These are phyloP conservation scores for Zizania latifolia DNA, from an alignment of 176 grass and related monocot species.

Conservation along the genomic window DNA sequence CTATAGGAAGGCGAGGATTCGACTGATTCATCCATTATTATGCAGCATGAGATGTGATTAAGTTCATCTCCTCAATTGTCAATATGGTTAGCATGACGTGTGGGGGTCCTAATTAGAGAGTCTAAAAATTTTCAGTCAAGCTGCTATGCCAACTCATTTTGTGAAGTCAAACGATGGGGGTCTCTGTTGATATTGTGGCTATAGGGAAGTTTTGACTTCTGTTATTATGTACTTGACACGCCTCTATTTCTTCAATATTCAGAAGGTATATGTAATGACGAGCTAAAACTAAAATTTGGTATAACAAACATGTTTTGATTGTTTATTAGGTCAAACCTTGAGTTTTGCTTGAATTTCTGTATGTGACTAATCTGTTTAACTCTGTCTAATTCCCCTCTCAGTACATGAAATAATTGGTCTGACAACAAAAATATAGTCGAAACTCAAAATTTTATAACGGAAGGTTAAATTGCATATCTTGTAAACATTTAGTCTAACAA, in stretches of 20 bases:
- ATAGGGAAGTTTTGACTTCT: conserved; percentile 17
- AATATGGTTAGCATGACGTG: background rate
- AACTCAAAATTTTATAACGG: background rate
- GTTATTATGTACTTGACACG: background rate
- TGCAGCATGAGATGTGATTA: background rate
- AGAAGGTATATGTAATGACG: background rate
- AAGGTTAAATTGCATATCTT: background rate
- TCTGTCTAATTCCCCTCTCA: background rate
- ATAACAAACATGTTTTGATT: background rate
- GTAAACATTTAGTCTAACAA: background rate
- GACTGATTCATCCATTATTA: background rate
- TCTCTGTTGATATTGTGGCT: conserved; percentile 8
- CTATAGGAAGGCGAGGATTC: background rate
- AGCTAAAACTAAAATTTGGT: background rate
- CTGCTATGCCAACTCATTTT: background rate
- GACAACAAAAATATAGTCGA: background rate
- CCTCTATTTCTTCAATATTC: background rate
- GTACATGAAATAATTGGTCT: background rate
- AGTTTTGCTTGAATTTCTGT: background rate
- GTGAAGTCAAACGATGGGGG: background rate
- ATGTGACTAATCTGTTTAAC: background rate
- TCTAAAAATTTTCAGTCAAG: conserved; percentile 3
- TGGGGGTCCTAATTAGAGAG: background rate
- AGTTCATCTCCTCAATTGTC: background rate
- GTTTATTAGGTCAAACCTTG: background rate